Percentiles rank a stretch among this genome's conserved stretches.
These are phyloP conservation scores for Achaetomiella virescens DNA, from an alignment of 495 filamentous ascomycete species.

Conservation along the genomic window DNA sequence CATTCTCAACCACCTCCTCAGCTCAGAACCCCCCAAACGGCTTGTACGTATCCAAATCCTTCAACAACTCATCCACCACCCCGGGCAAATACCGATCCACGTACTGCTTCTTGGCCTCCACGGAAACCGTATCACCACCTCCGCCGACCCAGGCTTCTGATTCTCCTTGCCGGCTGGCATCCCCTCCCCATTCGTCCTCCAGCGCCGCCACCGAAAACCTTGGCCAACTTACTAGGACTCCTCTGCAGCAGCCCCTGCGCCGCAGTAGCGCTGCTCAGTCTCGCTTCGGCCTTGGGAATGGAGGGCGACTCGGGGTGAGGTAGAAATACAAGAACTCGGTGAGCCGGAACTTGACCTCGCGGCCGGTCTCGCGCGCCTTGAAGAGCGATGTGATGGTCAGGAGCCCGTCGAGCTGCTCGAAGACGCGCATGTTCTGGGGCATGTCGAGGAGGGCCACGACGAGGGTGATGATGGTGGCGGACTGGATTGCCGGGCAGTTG, in stretches of 20 bases:
- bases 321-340: conserved; percentile 98
- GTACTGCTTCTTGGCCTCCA: conserved; percentile 80
- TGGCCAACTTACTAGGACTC: conserved; percentile 64
- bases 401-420: conserved; percentile 88
- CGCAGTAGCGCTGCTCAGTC: conserved; percentile 14
- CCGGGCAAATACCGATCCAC: conserved; percentile 69
- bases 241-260: conserved; percentile 51
- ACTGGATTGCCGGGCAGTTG: conserved; percentile 88
- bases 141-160: conserved; percentile 35
- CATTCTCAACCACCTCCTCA: conserved; percentile 11
- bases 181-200: conserved; percentile 23
- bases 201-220: conserved; percentile 37
- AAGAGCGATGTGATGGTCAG: conserved; percentile 91
- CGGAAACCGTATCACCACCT: conserved; percentile 53
- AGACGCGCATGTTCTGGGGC: conserved; percentile 80
- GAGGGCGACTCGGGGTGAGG: conserved; percentile 81
- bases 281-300: conserved; percentile 37
- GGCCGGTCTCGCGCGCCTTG: conserved; percentile 71
- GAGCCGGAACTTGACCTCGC: conserved; percentile 86
- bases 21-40: conserved; percentile 53
- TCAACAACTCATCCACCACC: conserved; percentile 87
- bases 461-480: conserved; percentile 77
- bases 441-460: conserved; percentile 80
- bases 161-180: conserved; percentile 24
- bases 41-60: conserved; percentile 78